These are phyloP conservation scores for Leptoxyphium fumago DNA, from an alignment of 2,329 filamentous ascomycete genomes.

Conservation along the genomic window DNA sequence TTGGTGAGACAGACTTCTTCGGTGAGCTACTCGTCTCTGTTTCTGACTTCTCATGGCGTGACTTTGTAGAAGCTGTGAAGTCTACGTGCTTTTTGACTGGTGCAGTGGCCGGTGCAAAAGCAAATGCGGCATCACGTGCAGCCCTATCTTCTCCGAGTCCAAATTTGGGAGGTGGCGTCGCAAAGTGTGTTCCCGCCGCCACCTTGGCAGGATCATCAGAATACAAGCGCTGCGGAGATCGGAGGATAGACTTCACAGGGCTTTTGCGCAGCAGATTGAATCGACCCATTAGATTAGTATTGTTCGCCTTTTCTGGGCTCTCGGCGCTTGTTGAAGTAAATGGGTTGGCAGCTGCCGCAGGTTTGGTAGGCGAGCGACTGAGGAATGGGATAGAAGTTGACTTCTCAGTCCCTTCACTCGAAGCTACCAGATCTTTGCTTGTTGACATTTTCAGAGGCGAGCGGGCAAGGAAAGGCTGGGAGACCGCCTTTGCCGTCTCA, in stretches of 20 bases:
- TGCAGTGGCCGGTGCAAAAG: conserved; percentile 44
- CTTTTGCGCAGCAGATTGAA: conserved; percentile 36
- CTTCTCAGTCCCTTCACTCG: conserved; percentile 7
- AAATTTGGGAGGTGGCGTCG: conserved; percentile 36
- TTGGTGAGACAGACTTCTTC: conserved; percentile 14
- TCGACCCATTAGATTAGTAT: conserved; percentile 25
- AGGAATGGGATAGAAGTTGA: conserved; percentile 14
- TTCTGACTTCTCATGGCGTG: conserved; percentile 15
- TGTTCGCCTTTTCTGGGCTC: conserved; percentile 16
- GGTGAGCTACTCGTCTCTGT: conserved; percentile 9
- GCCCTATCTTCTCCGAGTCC: background rate
- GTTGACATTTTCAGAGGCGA: conserved; percentile 15
- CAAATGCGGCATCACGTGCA: conserved; percentile 11
- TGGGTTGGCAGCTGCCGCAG: background rate
- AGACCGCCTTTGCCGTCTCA: conserved; percentile 3
- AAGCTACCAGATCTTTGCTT: background rate
- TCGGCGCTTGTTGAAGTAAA: background rate
- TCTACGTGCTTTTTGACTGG: conserved; percentile 66
- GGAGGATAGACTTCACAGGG: conserved; percentile 49
- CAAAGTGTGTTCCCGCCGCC: conserved; percentile 43
- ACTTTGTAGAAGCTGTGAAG: conserved; percentile 52
- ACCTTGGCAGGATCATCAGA: conserved; percentile 44
- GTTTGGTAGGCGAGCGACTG: conserved; percentile 18
- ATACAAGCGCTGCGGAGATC: conserved; percentile 43
- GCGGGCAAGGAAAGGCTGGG: conserved; percentile 18